Base-by-base conservation (phyloP, 176 grass and related monocot species). In the Pontederia crassipes region DNA sequence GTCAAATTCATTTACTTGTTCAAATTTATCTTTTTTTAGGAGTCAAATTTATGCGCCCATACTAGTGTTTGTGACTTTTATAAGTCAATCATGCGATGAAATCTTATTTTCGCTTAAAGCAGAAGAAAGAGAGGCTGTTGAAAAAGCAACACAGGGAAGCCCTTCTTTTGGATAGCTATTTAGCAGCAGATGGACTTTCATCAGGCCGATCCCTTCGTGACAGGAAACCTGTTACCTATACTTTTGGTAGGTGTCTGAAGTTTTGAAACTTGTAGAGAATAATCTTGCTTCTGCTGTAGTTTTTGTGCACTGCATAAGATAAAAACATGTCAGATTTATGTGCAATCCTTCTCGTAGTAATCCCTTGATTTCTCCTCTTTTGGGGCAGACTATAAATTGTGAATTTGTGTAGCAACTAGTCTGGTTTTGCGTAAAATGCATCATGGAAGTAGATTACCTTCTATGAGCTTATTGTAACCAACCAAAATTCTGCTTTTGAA, bases 91-190 rank as follows among this genome's bases (percentile, higher is more conserved):
- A 49, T 51, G 10, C 9, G 3, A 50, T 12, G 17, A 50, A 67
- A 55, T 49, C 63, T 15, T 62, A 4, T 27, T 49, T 62, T 46
- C 45, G 18, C 46, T 62, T 75, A 49, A 79, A 83, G 70, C 71
- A 97, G 88, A 97, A 72, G 79, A 97, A 91, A 67, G 87, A 91
- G 73, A 97, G 68, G 71, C 66, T 88, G 66, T 70, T 91, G 26
- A 97, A 88, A 69, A 97, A 97, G 75, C 87, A 91, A 74, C 92
- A 91, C 77, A 91, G 92, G 72, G 84, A 97, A 85, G 87, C 92
- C 50, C 75, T 97, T 48, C 86, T 91, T 66, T 84, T 97, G 4
- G 81, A 88, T 48, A 90, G 83, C 50, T 87, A 73, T 64, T 85
- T 91, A 66, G 77, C 78, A 52, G 76, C 82, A 46, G 74, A 91